A percentile compares a stretch with the other conserved stretches of the same genome.
These are phyloP conservation scores for Cymbopogon citratus DNA, from an alignment of 176 grass and related monocot species.

Conservation along the genomic window DNA sequence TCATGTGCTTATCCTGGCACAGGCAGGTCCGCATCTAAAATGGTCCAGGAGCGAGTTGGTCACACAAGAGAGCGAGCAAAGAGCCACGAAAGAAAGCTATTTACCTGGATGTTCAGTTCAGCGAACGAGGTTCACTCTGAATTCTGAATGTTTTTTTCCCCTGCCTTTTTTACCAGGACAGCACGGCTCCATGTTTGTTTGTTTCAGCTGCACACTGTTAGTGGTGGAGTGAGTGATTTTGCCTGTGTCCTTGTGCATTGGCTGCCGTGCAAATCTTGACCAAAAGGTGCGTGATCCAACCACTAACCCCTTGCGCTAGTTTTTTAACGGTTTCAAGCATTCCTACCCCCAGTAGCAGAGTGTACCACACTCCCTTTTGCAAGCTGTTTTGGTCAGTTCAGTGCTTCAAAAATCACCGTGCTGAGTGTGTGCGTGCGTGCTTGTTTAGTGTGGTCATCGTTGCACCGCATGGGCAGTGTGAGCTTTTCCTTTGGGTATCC, in stretches of 20 bases:
- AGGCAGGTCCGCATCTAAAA: background rate
- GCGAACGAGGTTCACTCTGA: background rate
- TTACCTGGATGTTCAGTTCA: background rate
- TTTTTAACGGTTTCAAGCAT: slow-evolving; percentile 41
- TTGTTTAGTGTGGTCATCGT: slow-evolving; percentile 17
- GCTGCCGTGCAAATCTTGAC: slow-evolving; percentile 36
- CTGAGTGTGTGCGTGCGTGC: background rate
- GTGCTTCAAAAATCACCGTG: background rate
- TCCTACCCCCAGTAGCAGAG: background rate
- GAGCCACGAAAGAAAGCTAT: background rate
- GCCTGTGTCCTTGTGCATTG: slow-evolving; percentile 26
- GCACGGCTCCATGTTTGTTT: background rate
- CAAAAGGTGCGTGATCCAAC: slow-evolving; percentile 32
- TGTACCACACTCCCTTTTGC: slow-evolving; percentile 1
- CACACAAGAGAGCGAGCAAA: slow-evolving; percentile 10
- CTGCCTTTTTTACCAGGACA: background rate
- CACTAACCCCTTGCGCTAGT: background rate
- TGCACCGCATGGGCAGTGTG: background rate
- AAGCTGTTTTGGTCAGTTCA: background rate
- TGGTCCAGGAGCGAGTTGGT: background rate
- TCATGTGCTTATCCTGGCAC: slow-evolving; percentile 2
- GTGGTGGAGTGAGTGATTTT: slow-evolving; percentile 14
- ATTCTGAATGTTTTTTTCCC: background rate
- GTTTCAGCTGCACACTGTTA: background rate
- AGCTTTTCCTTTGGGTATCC: slow-evolving; percentile 15